Conservation (phyloP, 2,329 filamentous ascomycete genomes). For the Alternaria brassicicola region DNA sequence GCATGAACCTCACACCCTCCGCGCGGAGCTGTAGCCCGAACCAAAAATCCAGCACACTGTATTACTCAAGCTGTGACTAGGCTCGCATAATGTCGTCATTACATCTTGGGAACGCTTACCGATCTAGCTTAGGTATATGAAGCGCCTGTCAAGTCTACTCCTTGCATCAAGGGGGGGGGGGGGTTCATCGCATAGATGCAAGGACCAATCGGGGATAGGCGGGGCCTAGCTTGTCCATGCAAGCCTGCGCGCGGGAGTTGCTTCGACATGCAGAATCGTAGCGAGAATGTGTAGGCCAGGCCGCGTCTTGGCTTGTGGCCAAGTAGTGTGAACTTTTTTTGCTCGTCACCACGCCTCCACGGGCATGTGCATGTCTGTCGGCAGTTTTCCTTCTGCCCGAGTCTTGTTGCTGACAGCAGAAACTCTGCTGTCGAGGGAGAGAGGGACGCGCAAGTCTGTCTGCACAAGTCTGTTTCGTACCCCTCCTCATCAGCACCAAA, state of each 20-base stretch:
- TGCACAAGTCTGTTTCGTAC: not conserved
- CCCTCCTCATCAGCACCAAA: slow-evolving; percentile 4
- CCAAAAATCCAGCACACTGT: not conserved
- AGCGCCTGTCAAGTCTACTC: slow-evolving; percentile 1
- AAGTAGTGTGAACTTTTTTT: not conserved
- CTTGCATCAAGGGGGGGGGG: not conserved
- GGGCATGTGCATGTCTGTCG: not conserved
- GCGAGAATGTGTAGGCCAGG: not conserved
- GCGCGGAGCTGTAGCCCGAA: not conserved
- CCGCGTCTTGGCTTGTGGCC: not conserved
- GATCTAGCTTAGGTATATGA: not conserved
- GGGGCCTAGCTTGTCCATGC: not conserved
- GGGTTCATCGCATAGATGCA: slow-evolving; percentile 5
- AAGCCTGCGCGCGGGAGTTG: slow-evolving; percentile 1
- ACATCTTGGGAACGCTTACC: not conserved
- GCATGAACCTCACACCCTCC: slow-evolving; percentile 2
- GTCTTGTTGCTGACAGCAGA: slow-evolving; percentile 2
- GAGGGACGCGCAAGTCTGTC: not conserved
- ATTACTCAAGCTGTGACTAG: not conserved
- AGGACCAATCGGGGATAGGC: slow-evolving; percentile 2
- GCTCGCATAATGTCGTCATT: slow-evolving; percentile 20
- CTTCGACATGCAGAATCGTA: not conserved
- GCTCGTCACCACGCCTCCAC: not conserved
- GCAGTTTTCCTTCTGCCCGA: slow-evolving; percentile 3
- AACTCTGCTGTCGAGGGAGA: not conserved